A percentile compares a stretch with the other conserved stretches of the same genome.
phyloP scores from a whole-genome alignment of 2,329 filamentous ascomycete species.

The Coniochaeta sp. region DNA sequence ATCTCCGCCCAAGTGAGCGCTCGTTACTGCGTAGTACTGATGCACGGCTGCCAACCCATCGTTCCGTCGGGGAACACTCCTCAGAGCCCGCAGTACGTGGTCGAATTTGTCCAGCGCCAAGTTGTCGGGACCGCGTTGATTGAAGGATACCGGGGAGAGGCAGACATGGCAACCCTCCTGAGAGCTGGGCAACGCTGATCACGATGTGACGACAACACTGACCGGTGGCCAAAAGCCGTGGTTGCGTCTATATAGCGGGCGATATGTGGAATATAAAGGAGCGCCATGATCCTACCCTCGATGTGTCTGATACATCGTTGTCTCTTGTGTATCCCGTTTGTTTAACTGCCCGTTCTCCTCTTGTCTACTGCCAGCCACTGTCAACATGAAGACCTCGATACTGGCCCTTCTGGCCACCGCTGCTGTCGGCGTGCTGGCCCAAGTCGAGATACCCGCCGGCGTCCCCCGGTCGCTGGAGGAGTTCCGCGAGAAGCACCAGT shows the following conservation, averaged over 20 bases:
- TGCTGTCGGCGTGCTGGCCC: constrained; percentile 13
- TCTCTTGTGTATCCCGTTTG: not conserved
- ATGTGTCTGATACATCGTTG: not conserved
- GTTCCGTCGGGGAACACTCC: not conserved
- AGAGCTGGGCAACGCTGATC: not conserved
- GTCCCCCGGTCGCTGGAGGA: constrained; percentile 27
- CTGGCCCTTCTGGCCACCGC: constrained; percentile 15
- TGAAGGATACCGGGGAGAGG: not conserved
- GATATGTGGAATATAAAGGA: not conserved
- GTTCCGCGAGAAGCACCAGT: constrained; percentile 30
- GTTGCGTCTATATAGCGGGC: not conserved
- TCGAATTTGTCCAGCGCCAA: not conserved
- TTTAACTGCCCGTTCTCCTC: not conserved
- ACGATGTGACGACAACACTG: not conserved
- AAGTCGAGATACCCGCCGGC: constrained; percentile 20
- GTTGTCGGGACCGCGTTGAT: not conserved
- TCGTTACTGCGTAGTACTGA: too few relatives aligned
- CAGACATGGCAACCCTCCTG: not conserved
- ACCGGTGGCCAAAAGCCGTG: not conserved
- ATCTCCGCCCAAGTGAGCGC: not conserved
- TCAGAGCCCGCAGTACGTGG: not conserved
- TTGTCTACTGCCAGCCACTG: not conserved
- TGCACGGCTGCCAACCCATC: not conserved
- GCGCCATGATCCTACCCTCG: not conserved
- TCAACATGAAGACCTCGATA: constrained; percentile 13